phyloP scores from a whole-genome alignment of 2,329 filamentous ascomycete genomes.

The Trichoderma harzianum region DNA sequence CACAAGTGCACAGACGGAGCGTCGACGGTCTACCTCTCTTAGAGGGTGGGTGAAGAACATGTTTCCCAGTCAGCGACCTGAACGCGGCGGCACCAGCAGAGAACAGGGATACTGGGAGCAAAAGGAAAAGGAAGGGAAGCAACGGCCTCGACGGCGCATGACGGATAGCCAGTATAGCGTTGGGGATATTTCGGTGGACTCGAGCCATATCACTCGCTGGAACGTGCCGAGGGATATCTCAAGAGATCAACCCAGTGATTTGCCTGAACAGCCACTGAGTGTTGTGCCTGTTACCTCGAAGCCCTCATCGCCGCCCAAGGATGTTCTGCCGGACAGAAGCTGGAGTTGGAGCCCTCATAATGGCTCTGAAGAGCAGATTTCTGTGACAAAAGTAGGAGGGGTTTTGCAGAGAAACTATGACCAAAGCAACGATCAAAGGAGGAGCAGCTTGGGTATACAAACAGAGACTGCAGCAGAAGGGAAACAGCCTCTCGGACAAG shows the following conservation, averaged over 20 bases:
- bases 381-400: conserved; percentile 9
- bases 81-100: conserved; percentile 49
- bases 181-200: conserved; percentile 24
- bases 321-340: conserved; percentile 7
- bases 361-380: conserved; percentile 7
- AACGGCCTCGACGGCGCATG: conserved; percentile 6
- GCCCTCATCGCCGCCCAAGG: background rate
- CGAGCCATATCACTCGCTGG: conserved; percentile 35
- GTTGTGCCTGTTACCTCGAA: background rate
- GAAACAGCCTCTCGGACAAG: background rate
- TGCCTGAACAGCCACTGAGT: background rate
- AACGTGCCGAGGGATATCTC: conserved; percentile 33
- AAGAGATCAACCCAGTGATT: background rate
- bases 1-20: background rate
- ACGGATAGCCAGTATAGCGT: conserved; percentile 22
- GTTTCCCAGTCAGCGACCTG: conserved; percentile 47
- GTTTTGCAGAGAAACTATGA: background rate
- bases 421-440: background rate
- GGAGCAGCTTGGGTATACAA: background rate
- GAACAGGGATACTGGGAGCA: conserved; percentile 30
- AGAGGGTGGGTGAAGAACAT: conserved; percentile 43
- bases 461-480: background rate
- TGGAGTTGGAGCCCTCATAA: conserved; percentile 24
- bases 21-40: conserved; percentile 29
- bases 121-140: conserved; percentile 16